Evolutionary conservation across 805 yeast genomes (phyloP).

Genomic region (Wickerhamomyces chaumierensis): DNA sequence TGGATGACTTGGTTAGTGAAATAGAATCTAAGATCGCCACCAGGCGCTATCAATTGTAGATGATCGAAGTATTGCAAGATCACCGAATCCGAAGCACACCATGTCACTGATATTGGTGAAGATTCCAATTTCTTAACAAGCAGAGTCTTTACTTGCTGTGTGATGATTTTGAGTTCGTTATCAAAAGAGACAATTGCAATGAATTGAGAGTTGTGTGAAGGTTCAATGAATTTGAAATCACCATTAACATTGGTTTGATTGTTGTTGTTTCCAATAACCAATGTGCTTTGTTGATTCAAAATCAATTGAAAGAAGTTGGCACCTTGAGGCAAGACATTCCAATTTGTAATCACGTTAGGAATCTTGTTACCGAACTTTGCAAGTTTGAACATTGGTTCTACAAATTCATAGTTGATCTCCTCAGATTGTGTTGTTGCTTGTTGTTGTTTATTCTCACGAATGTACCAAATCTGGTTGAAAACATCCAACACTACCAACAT

Average conservation of each 20-base stretch:
- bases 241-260: not conserved
- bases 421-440: not conserved
- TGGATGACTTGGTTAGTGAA: conserved; percentile 28
- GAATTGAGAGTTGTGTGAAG: not conserved
- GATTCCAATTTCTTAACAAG: not conserved
- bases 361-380: not conserved
- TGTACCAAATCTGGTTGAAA: not conserved
- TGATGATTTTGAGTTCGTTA: not conserved
- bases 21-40: conserved; percentile 42
- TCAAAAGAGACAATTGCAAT: not conserved
- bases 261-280: no score
- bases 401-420: not conserved
- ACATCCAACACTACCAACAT: not conserved
- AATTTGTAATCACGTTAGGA: not conserved
- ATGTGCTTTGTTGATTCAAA: conserved; percentile 6
- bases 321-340: not conserved
- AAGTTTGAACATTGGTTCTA: not conserved
- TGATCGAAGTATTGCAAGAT: conserved; percentile 52
- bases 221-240: not conserved
- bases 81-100: conserved; percentile 86
- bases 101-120: conserved; percentile 17
- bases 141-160: not conserved
- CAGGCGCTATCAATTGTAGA: conserved; percentile 61
- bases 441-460: not conserved
- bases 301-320: conserved; percentile 3